Conservation (phyloP, 2,329 filamentous ascomycete genomes). For the Phyllosticta citriasiana region DNA sequence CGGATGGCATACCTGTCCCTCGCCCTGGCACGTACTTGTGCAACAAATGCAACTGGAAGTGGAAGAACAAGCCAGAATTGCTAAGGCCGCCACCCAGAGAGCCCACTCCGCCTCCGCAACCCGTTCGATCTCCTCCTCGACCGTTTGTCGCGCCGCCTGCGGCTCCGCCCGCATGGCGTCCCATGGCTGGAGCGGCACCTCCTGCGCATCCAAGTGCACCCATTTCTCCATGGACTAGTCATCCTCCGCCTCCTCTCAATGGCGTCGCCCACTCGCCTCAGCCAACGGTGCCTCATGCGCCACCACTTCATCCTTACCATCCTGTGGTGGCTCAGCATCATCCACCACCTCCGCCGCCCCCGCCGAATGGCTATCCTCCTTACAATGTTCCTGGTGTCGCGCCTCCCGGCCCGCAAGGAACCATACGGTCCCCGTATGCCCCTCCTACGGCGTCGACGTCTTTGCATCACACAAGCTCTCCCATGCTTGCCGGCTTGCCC, state of each 20-base stretch:
- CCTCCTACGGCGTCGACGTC: constrained; percentile 20
- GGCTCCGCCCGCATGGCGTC: constrained; percentile 18
- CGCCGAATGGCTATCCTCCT: constrained; percentile 24
- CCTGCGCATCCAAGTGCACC: constrained; percentile 18
- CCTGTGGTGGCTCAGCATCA: constrained; percentile 18
- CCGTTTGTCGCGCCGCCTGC: constrained; percentile 17
- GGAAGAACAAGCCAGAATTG: constrained; percentile 24
- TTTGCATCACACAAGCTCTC: constrained; percentile 22
- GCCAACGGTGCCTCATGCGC: constrained; percentile 15
- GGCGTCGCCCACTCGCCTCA: constrained; percentile 21
- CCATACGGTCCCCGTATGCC: constrained; percentile 18
- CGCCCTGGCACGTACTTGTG: constrained; percentile 29
- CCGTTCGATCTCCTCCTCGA: constrained; percentile 21
- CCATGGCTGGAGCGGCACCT: constrained; percentile 13
- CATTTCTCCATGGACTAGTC: constrained; percentile 22
- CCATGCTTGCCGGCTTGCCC: constrained; percentile 11
- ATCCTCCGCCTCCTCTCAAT: constrained; percentile 17
- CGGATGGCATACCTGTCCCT: constrained; percentile 5
- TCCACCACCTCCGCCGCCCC: constrained; percentile 11
- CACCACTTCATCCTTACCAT: constrained; percentile 22
- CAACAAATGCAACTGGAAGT: constrained; percentile 40
- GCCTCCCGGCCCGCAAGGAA: constrained; percentile 19
- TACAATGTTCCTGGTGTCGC: constrained; percentile 22
- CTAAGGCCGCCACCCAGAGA: constrained; percentile 20
- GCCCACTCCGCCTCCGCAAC: constrained; percentile 14